A percentile compares a stretch with the other conserved stretches of the same genome.
phyloP scores from a whole-genome alignment of 2,329 filamentous ascomycete genomes.

The Lasiodiplodia sp. region DNA sequence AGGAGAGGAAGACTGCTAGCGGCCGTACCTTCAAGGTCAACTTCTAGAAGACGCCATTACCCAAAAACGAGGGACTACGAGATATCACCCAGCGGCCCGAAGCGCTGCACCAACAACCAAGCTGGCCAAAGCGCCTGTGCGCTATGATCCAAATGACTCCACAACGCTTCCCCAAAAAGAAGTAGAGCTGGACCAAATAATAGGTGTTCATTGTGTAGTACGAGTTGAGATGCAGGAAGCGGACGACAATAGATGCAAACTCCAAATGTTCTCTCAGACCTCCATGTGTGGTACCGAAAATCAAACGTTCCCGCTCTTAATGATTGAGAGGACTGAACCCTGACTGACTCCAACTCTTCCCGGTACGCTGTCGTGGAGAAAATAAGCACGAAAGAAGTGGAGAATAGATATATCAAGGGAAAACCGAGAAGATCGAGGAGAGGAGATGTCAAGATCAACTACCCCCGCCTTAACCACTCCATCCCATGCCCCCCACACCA shows the following conservation, averaged over 20 bases:
- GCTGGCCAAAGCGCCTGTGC: background rate
- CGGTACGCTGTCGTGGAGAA: background rate
- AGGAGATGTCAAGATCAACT: too few relatives aligned
- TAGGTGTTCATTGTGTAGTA: slow-evolving; percentile 4
- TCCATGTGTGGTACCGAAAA: background rate
- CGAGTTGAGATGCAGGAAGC: slow-evolving; percentile 2
- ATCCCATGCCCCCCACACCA: slow-evolving; percentile 14
- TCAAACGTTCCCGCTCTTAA: background rate
- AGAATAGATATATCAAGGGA: background rate
- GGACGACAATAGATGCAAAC: slow-evolving; percentile 21
- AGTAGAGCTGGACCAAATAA: slow-evolving; percentile 4
- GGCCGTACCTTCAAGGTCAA: slow-evolving; percentile 82
- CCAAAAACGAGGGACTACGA: background rate
- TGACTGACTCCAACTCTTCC: background rate
- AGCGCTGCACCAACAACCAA: background rate
- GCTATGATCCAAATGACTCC: background rate
- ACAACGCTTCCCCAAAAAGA: background rate
- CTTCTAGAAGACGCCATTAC: slow-evolving; percentile 12
- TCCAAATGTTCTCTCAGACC: background rate
- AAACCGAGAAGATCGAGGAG: background rate
- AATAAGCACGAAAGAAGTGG: background rate
- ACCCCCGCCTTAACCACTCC: background rate
- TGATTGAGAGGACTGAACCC: background rate
- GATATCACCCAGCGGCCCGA: slow-evolving; percentile 3
- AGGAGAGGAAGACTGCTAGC: slow-evolving; percentile 97